Base-by-base conservation (phyloP, 2,329 filamentous ascomycete species). In the Diaporthe sp. region DNA sequence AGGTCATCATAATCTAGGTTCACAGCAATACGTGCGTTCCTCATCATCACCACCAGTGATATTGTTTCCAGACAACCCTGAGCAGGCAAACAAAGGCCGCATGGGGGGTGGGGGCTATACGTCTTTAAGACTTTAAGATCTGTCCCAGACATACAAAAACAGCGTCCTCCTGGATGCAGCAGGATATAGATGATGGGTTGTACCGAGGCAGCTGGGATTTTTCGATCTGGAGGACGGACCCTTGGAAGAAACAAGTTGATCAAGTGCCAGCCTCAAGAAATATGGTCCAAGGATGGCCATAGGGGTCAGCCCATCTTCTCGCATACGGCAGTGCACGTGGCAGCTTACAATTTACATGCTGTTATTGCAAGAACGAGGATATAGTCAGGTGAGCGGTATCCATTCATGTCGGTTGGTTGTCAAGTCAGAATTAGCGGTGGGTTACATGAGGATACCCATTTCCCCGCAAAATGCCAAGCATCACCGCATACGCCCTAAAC, bases 151-250 rank as follows among this genome's bases (percentile, higher is more conserved):
- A 74, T 15, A 76, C 58, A 19, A 46, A 62, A 12, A 75, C 62
- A 13, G 75, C 72, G 4, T 74, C 70, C 15, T 78, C 77, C 58
- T 78, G 76, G 76, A 72, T 75, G 53, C 49, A 74, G 22, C 71
- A 28, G 37, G 78, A 78, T 37, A 22, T 76, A 4, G 65, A 75
- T 28, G 58, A 75, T 46, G 46, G n/a, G 10, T 46, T 79, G 65
- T 28, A 9, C 34, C 58, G n/a, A 28, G 72, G 68, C 12, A 58
- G 53, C 2, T 78, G 74, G 76, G 57, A 51, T 39, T 71, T 51
- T 39, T 77, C 65, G 13, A 49, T 76, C 15, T 75, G 62, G 59
- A 61, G 75, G 65, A 72, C 62, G 6, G 67, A 77, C 37, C 70
- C 57, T 1, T 76, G 74, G 59, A 59, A 44, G 70, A 72, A 49